Conservation (phyloP, 2,329 filamentous ascomycete species). For the Microcyclospora tardicrescens region DNA sequence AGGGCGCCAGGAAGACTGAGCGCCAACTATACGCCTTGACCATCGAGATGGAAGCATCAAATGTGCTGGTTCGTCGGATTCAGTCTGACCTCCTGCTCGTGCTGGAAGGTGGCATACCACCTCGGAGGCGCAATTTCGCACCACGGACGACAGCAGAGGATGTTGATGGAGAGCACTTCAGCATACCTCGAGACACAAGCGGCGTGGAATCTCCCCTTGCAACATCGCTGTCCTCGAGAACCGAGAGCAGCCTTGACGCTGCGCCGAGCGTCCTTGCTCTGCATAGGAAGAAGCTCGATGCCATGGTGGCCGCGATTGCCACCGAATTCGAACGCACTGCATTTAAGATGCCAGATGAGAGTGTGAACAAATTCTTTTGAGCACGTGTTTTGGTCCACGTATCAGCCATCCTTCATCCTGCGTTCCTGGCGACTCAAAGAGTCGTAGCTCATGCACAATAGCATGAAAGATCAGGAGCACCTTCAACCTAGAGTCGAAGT, state of each 20-base stretch:
- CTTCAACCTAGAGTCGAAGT: too few relatives aligned
- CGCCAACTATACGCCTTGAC: conserved; percentile 30
- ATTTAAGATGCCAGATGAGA: conserved; percentile 35
- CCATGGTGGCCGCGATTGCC: conserved; percentile 31
- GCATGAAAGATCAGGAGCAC: too few relatives aligned
- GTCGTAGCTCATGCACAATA: too few relatives aligned
- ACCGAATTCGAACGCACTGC: conserved; percentile 32
- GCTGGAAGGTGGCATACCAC: conserved; percentile 35
- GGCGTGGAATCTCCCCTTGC: not conserved
- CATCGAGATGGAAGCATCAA: conserved; percentile 33
- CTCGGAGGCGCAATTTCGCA: conserved; percentile 21
- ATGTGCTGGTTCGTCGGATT: conserved; percentile 34
- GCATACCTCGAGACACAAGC: conserved; percentile 5
- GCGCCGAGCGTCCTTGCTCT: conserved; percentile 31
- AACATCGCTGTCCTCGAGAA: conserved; percentile 9
- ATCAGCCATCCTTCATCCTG: too few relatives aligned
- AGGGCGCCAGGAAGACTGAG: conserved; percentile 5
- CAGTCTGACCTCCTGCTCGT: conserved; percentile 35
- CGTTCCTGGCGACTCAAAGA: too few relatives aligned
- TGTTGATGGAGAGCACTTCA: conserved; percentile 25
- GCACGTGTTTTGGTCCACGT: not conserved
- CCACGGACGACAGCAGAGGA: conserved; percentile 34
- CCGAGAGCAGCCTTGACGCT: conserved; percentile 8
- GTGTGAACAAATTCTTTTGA: conserved; percentile 20
- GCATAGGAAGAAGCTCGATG: conserved; percentile 36